These are phyloP conservation scores for Melocanna baccifera DNA, from an alignment of 176 grass and related monocot species.

Conservation along the genomic window DNA sequence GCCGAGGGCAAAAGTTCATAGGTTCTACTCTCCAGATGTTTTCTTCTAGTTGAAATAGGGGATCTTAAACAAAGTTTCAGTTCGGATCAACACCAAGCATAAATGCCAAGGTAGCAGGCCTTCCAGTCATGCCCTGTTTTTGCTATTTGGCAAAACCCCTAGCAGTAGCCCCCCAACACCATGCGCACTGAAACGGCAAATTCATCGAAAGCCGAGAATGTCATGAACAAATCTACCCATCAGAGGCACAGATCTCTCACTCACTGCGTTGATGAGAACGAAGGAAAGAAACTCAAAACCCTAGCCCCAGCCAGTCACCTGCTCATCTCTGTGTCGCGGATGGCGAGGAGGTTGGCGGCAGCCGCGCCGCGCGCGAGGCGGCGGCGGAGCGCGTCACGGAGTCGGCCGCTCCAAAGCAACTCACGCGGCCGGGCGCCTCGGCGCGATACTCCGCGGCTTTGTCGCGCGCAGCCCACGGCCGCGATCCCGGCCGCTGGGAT, in stretches of 20 bases:
- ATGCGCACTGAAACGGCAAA: too few relatives aligned
- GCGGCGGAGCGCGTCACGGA: slow-evolving; percentile 52
- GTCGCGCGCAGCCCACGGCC: slow-evolving; percentile 66
- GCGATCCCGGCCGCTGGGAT: slow-evolving; percentile 68
- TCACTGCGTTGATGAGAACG: too few relatives aligned
- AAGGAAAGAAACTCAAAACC: too few relatives aligned
- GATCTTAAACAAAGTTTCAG: background rate
- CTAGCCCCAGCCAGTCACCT: too few relatives aligned
- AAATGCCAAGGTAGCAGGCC: background rate
- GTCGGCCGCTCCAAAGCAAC: slow-evolving; percentile 66
- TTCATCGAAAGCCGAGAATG: too few relatives aligned
- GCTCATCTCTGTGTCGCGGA: too few relatives aligned
- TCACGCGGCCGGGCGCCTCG: slow-evolving; percentile 73
- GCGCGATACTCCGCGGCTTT: slow-evolving; percentile 81
- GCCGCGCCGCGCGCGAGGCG: slow-evolving; percentile 66
- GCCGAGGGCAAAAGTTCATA: background rate
- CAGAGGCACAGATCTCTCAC: too few relatives aligned
- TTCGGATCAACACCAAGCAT: background rate
- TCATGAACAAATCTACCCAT: too few relatives aligned
- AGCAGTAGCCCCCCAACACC: too few relatives aligned
- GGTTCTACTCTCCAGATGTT: too few relatives aligned
- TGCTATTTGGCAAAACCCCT: too few relatives aligned
- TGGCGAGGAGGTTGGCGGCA: slow-evolving; percentile 83
- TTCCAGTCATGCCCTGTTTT: background rate
- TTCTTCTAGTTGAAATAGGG: background rate